Percentiles rank a stretch among this genome's conserved stretches.
Evolutionary conservation across 225 moss, liverwort and hornwort genomes (phyloP).

Genomic region (Physcomitrium patens): DNA sequence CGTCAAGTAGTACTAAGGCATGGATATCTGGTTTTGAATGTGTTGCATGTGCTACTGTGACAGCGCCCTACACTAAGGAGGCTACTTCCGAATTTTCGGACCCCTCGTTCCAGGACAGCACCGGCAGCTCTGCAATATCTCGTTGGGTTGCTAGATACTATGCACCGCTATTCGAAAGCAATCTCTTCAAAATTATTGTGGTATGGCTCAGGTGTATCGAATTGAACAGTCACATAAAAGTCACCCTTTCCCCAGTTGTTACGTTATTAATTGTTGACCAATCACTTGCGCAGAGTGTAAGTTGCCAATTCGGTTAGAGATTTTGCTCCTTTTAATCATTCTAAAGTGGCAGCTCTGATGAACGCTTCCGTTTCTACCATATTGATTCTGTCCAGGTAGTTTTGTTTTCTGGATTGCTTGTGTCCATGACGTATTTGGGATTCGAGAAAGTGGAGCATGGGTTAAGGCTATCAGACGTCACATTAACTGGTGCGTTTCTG

Average conservation of each 20-base stretch:
- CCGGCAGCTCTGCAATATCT: conserved; percentile 77
- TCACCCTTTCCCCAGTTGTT: background rate
- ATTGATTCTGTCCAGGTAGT: conserved; percentile 54
- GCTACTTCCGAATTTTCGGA: conserved; percentile 63
- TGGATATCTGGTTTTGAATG: background rate
- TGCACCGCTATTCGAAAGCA: conserved; percentile 80
- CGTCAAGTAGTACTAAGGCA: too few species aligned
- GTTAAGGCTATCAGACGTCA: conserved; percentile 88
- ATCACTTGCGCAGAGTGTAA: background rate
- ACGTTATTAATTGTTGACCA: background rate
- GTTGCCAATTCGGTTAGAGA: background rate
- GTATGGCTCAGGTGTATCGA: conserved; percentile 38
- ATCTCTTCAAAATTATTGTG: conserved; percentile 73
- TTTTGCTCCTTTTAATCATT: background rate
- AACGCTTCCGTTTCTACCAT: background rate
- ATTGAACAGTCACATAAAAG: too few species aligned
- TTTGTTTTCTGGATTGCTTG: conserved; percentile 65
- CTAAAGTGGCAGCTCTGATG: background rate
- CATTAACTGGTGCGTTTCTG: conserved; percentile 62
- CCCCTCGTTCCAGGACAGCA: conserved; percentile 75
- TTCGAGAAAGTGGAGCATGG: conserved; percentile 88
- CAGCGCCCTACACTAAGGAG: conserved; percentile 52
- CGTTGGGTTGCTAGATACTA: conserved; percentile 83
- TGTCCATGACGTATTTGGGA: conserved; percentile 83
- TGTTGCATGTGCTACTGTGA: conserved; percentile 40